These are phyloP conservation scores for Batkoa obscura DNA, from an alignment of 371 early-diverging fungal species.

Conservation along the genomic window DNA sequence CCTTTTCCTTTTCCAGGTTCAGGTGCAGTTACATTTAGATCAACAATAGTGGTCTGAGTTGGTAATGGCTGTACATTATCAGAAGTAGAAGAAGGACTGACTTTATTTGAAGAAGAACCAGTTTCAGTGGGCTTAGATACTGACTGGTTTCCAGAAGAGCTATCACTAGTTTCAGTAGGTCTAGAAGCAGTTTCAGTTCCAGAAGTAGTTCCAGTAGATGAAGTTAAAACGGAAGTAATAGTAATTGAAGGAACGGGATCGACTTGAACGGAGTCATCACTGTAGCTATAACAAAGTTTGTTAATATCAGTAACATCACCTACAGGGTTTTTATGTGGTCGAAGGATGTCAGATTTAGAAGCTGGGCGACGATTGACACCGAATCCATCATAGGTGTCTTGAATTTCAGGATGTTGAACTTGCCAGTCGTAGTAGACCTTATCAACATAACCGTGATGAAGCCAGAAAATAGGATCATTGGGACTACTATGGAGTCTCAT, in stretches of 20 bases:
- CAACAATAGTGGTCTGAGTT: too few relatives aligned
- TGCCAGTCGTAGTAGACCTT: constrained; percentile 15
- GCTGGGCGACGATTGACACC: background rate
- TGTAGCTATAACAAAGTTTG: constrained; percentile 3
- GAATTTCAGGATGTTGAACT: background rate
- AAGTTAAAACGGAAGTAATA: background rate
- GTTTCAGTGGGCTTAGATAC: background rate
- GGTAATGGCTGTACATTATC: too few relatives aligned
- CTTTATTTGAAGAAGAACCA: background rate
- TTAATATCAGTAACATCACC: constrained; percentile 5
- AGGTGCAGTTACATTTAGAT: too few relatives aligned
- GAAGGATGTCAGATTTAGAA: background rate
- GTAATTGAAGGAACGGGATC: too few relatives aligned
- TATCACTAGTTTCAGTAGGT: background rate
- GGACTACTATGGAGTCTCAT: background rate
- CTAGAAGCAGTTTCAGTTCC: background rate
- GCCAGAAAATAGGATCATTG: background rate
- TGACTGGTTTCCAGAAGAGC: background rate
- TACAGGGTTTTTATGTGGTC: constrained; percentile 1
- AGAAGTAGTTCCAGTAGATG: background rate
- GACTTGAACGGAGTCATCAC: background rate
- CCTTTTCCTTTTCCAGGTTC: too few relatives aligned
- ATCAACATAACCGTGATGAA: constrained; percentile 2
- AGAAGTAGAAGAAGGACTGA: background rate
- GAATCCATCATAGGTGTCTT: background rate